Evolutionary conservation across 148 eudicot genomes (phyloP).

Genomic region (Chenopodium berlandieri): DNA sequence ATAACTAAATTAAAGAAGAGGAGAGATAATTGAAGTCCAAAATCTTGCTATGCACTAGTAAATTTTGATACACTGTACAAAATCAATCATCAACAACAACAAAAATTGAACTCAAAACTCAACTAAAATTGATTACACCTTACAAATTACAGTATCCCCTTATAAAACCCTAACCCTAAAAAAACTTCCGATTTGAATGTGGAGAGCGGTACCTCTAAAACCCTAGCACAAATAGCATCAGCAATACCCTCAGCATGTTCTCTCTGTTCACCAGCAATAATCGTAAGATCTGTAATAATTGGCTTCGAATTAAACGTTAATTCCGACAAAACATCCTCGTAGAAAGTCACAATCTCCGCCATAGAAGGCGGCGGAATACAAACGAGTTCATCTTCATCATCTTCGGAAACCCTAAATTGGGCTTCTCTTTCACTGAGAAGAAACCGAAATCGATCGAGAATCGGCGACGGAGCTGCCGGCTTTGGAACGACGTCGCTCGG

Average conservation of each 20-base stretch:
- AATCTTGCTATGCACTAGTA: constrained; percentile 21
- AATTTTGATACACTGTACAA: constrained; percentile 33
- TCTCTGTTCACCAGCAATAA: constrained; percentile 82
- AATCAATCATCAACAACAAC: constrained; percentile 1
- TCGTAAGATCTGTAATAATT: constrained; percentile 84
- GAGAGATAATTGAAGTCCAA: not conserved
- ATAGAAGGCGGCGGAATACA: constrained; percentile 28
- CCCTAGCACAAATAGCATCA: constrained; percentile 67
- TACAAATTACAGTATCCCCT: constrained; percentile 10
- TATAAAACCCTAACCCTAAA: constrained; percentile 30
- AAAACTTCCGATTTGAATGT: constrained; percentile 14
- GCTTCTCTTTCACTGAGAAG: constrained; percentile 56
- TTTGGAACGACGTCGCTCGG: constrained; percentile 32
- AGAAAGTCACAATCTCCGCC: constrained; percentile 58
- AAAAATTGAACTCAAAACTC: not conserved
- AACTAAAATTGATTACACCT: constrained; percentile 21
- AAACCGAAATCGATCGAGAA: constrained; percentile 65
- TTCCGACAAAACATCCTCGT: constrained; percentile 64
- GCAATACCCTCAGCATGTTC: constrained; percentile 68
- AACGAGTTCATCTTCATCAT: constrained; percentile 21
- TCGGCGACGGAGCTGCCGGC: constrained; percentile 34
- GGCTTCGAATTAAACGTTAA: constrained; percentile 89
- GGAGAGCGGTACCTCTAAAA: constrained; percentile 64
- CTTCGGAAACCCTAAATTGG: constrained; percentile 39
- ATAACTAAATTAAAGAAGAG: not conserved